Percentiles rank a stretch among this genome's conserved stretches.
These are phyloP conservation scores for Magnaporthales sp. DNA, from an alignment of 2,329 filamentous ascomycete genomes.

Conservation along the genomic window DNA sequence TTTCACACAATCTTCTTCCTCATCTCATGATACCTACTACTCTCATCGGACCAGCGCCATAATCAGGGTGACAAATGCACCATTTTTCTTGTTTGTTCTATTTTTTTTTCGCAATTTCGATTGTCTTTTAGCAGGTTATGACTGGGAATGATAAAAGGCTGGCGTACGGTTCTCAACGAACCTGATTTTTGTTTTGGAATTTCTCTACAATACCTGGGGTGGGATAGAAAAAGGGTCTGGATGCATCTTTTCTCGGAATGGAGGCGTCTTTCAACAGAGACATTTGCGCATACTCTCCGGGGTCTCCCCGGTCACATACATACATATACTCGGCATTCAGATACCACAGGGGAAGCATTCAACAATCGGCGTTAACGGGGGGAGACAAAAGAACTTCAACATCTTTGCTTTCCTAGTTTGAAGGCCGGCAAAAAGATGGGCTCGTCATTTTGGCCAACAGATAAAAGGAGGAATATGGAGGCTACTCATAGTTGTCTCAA, in stretches of 20 bases:
- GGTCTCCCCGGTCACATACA: background rate
- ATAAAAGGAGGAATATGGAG: background rate
- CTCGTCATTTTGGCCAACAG: background rate
- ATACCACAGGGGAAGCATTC: conserved; percentile 23
- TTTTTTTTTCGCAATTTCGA: conserved; percentile 11
- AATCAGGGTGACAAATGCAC: conserved; percentile 3
- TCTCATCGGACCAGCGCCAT: background rate
- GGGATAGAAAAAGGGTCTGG: conserved; percentile 4
- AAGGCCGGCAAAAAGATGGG: conserved; percentile 3
- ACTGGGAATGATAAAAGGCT: conserved; percentile 7
- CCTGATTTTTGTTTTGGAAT: conserved; percentile 17
- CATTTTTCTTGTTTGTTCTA: conserved; percentile 10
- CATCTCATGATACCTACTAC: background rate
- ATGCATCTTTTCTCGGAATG: conserved; percentile 8
- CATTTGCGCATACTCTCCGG: conserved; percentile 14
- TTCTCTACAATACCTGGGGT: conserved; percentile 10
- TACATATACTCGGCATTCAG: conserved; percentile 10
- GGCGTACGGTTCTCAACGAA: conserved; percentile 29
- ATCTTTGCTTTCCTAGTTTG: conserved; percentile 22
- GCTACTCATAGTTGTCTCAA: background rate
- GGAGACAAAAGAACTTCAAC: conserved; percentile 26
- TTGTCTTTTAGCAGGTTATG: conserved; percentile 6
- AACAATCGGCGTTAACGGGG: conserved; percentile 20
- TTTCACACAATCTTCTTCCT: conserved; percentile 13
- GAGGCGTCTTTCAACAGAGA: conserved; percentile 28